Base-by-base conservation (phyloP, 257 asterid genomes). In the Cordia subcordata region DNA sequence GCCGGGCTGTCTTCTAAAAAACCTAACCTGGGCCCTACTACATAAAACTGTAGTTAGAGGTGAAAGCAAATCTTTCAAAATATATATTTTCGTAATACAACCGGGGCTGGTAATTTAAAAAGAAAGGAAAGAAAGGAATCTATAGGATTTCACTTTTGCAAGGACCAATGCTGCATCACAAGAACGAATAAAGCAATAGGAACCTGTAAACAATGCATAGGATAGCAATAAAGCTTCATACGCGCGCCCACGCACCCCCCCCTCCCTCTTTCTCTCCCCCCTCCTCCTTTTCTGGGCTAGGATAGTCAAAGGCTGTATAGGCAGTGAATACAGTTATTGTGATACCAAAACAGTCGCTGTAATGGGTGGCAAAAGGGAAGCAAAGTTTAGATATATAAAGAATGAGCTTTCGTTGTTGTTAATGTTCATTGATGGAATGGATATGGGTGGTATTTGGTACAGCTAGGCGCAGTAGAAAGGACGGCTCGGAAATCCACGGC, bases 61-160 rank as follows among this genome's bases (percentile, higher is more conserved):
- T 42, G 47, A 19, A 39, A 51, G 38, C 22, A 50, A 18, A 33
- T 50, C 35, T 49, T 51, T 22, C 49, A 49, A 46, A 33, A 9
- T 50, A 62, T 38, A 13, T 58, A 21, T 40, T 13, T 8, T 11
- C 16, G 47, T 42, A 52, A 11, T 9, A 21, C 22, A 4, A n/a
- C 50, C 46, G 60, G 40, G 53, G 37, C 13, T 49, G 68, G 50
- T 58, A 53, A 65, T 62, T 66, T 45, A 66, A 70, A 75, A 69
- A 49, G 62, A 68, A 68, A 62, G 78, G 74, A 75, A 69, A 49
- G 62, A 68, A 68, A 62, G 78, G 74, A 22, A 47, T 47, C 53
- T 15, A 38, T n/a, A 20, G 53, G 68, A 12, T 32, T 52, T 20
- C 10, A 46, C 68, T 74, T 75, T 75, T 66, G 57, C 70, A 62